Evolutionary conservation across 2,329 filamentous ascomycete genomes (phyloP), one percentile per base, ranked within the genome.

Genomic region (Drechslerella dactyloides): DNA sequence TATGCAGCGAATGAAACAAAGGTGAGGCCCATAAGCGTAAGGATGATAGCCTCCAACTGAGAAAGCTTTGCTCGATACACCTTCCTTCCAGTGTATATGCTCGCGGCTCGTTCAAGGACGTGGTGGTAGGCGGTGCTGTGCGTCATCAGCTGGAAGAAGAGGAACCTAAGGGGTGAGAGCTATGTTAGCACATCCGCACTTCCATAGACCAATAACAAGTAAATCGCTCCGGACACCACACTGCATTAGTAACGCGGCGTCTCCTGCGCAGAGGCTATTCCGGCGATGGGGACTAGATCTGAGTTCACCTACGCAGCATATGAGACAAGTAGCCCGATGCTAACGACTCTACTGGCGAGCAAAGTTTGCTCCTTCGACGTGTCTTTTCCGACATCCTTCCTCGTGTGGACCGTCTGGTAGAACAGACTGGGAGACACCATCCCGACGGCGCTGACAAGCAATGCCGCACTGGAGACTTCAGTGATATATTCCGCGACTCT

Each of bases 91-190:
- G 51, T 48, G 15, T 65, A 57, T 19, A 65, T 44, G 33, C 55
- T 59, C 35, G 56, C 62, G 33, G 62, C 62, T n/a, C 53, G 30
- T 19, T 65, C 62, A 11, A 65, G 62, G 8, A 59, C 55, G 46
- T 57, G 53, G 27, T 65, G 53, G 33, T 42, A 65, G 17, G 30
- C 62, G 4, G 54, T 58, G 48, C 55, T 57, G 23, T 65, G 62
- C 1, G 62, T 65, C 35, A 57, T 52, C 1, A 65, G 21, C 23
- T 65, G 53, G 46, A 65, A 65, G 35, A 65, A 65, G 17, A 58
- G 53, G 33, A 65, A 59, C 7, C 62, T 65, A 44, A 13, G 13
- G 15, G 79, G 75, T 15, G 87, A 85, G 40, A 88, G 7, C 10
- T 2, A 27, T 15, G 57, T 69, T 69, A 69, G 64, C 40, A 8